phyloP scores from a whole-genome alignment of 805 yeast genomes.

The Hanseniaspora vineae region DNA sequence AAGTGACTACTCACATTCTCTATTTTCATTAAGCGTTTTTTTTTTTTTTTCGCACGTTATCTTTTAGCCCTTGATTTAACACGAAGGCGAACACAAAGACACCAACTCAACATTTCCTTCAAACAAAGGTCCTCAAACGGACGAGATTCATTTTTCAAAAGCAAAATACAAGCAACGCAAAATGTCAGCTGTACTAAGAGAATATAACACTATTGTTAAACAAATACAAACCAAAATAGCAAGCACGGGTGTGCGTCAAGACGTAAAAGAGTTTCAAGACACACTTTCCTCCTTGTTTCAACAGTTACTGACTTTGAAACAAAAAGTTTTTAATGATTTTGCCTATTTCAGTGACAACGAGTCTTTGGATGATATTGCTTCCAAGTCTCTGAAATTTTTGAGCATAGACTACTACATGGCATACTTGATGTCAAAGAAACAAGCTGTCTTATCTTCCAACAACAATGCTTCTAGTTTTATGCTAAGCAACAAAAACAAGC shows the following conservation, averaged over 20 bases:
- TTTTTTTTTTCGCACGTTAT: no score
- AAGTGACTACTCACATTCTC: no score
- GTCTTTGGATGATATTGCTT: conserved; percentile 50
- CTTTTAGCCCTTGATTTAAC: no score
- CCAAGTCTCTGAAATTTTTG: conserved; percentile 48
- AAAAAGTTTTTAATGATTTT: conserved; percentile 29
- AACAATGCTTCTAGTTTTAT: conserved; percentile 3
- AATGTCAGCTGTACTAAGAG: conserved; percentile 5
- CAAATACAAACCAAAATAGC: conserved; percentile 10
- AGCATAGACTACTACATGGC: conserved; percentile 51
- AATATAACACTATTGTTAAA: conserved; percentile 12
- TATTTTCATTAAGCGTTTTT: not conserved
- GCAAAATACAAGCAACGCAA: not conserved
- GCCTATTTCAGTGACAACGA: conserved; percentile 66
- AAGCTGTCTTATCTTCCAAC: conserved; percentile 7
- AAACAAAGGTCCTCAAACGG: no score
- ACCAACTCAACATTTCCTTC: no score
- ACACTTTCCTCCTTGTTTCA: conserved; percentile 26
- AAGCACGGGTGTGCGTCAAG: conserved; percentile 25
- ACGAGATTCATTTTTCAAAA: no score
- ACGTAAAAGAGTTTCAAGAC: conserved; percentile 30
- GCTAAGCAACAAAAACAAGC: conserved; percentile 15
- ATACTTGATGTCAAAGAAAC: conserved; percentile 17
- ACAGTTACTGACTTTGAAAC: conserved; percentile 32
- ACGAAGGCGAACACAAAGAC: no score